Base-by-base conservation (phyloP, 805 yeast species). In the Ogataea thermomethanolica region DNA sequence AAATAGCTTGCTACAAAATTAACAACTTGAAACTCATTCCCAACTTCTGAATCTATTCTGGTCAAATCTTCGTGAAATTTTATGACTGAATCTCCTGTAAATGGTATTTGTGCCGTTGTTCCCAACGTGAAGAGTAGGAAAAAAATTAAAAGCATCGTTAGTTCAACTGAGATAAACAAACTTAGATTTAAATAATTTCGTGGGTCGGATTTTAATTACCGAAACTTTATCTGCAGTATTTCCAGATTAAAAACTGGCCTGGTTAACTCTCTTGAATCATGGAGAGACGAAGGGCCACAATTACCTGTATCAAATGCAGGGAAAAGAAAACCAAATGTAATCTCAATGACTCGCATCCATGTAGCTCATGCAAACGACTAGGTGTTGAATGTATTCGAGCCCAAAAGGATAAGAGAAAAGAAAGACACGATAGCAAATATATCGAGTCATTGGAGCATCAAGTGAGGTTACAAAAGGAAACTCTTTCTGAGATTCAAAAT, bases 261-360 rank as follows among this genome's bases (percentile, higher is more conserved):
- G 5, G 20, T 5, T 17, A 5, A 17, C 20, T 17, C 17, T n/a
- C 25, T 38, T 22, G 13, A 25, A 15, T 20, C 7, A 35, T 22
- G 21, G 37, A 23, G n/a, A 24, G 30, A 23, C 27, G 35, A 33
- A 13, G 43, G n/a, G 47, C 47, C 1, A 27, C 46, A 3, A 26
- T 17, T 8, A 56, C 60, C 1, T 56, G 59, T 28, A 15, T 35
- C 9, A 31, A 37, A n/a, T 56, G 61, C 33, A 40, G 55, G 12
- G 8, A 34, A 1, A 44, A 46, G 15, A 56, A 56, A 36, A 43
- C 49, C 7, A 53, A 52, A 36, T 56, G 59, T 33, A 44, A 51
- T 29, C 11, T 39, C 3, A 17, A 29, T 8, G 13, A n/a, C 5
- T 23, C 23, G 8, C 12, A 39, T 17, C 58, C 58, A 7, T 55